These are phyloP conservation scores for Epicoccum nigrum DNA, from an alignment of 2,329 filamentous ascomycete genomes.

Conservation along the genomic window DNA sequence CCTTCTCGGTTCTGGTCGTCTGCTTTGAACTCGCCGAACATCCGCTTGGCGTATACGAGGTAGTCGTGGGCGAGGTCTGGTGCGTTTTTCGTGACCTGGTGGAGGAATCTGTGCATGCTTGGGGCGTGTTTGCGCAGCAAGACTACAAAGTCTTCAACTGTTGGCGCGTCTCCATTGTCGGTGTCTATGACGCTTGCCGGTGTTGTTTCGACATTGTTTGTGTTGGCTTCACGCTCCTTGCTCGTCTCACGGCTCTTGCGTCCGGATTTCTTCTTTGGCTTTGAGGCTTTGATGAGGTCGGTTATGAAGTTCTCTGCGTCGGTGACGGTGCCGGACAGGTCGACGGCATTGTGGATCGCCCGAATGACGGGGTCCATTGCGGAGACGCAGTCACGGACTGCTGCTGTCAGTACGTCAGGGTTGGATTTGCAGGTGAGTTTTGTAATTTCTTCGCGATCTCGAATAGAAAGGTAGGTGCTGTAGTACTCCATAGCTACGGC, in stretches of 20 bases:
- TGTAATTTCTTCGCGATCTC: slow-evolving; percentile 75
- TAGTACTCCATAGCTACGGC: slow-evolving; percentile 71
- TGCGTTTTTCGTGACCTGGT: slow-evolving; percentile 71
- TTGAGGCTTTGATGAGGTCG: slow-evolving; percentile 68
- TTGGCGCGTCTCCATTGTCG: slow-evolving; percentile 51
- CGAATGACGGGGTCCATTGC: slow-evolving; percentile 79
- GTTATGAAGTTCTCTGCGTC: slow-evolving; percentile 72
- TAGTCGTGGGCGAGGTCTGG: slow-evolving; percentile 69
- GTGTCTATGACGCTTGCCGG: slow-evolving; percentile 33
- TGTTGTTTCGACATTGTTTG: slow-evolving; percentile 11
- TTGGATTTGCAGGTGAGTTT: slow-evolving; percentile 69
- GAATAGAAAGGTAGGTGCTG: slow-evolving; percentile 70
- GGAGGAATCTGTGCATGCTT: slow-evolving; percentile 71
- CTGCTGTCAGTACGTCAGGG: slow-evolving; percentile 75
- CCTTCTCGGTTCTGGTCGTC: slow-evolving; percentile 28
- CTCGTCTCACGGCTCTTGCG: slow-evolving; percentile 29
- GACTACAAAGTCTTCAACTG: slow-evolving; percentile 73
- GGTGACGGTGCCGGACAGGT: slow-evolving; percentile 71
- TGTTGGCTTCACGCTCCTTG: slow-evolving; percentile 31
- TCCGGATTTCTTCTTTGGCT: slow-evolving; percentile 45
- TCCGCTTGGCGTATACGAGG: slow-evolving; percentile 64
- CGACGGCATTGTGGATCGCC: slow-evolving; percentile 71
- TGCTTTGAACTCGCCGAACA: slow-evolving; percentile 62
- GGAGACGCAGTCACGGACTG: slow-evolving; percentile 67
- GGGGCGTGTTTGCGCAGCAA: slow-evolving; percentile 69